Base-by-base conservation (phyloP, 805 yeast species). In the Candida rishiriensis region DNA sequence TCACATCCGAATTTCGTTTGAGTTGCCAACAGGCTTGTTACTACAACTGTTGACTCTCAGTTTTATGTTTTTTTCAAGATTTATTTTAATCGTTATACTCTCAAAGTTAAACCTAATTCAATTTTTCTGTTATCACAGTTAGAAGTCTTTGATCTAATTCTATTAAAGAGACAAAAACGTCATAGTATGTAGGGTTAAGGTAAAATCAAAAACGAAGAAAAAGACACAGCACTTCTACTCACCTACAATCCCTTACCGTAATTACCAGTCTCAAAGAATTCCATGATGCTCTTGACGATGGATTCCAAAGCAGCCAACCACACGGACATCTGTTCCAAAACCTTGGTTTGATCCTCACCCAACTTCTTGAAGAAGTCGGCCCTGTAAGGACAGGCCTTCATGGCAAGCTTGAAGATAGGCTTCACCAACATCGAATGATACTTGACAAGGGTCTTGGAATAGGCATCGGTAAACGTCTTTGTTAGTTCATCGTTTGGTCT, bases 351-450 rank as follows among this genome's bases (percentile, higher is more conserved):
- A 63, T 84, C 88, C 17, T 74, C 73, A 45, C 96, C 96, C 55
- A 88, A 76, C 70, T 88, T 88, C 47, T 65, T 82, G 59, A 87
- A 88, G 61, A 88, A 86, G 60, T 81, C 95, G 63, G 78, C 80
- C 71, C 96, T 79, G 68, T 87, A 89, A 11, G 97, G 97, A 66
- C 95, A 87, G 2, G 96, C 95, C 66, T 85, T 86, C 96, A 88
- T 89, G 39, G 97, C 97, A 63, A 89, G 74, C 69, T 87, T 87
- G 78, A 88, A 88, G 42, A 89, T 80, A 26, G 96, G 96, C 60
- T 83, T 85, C 50, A 88, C 74, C 57, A 88, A 71, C 76, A 88
- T 78, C 42, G 83, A 81, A 69, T 88, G 97, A 68, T 80, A 83
- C 65, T 88, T 81, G 47, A 84, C 75, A 61, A 88, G 75, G 5